phyloP scores from a whole-genome alignment of 495 filamentous ascomycete species.

The Neurospora tetrasperma region DNA sequence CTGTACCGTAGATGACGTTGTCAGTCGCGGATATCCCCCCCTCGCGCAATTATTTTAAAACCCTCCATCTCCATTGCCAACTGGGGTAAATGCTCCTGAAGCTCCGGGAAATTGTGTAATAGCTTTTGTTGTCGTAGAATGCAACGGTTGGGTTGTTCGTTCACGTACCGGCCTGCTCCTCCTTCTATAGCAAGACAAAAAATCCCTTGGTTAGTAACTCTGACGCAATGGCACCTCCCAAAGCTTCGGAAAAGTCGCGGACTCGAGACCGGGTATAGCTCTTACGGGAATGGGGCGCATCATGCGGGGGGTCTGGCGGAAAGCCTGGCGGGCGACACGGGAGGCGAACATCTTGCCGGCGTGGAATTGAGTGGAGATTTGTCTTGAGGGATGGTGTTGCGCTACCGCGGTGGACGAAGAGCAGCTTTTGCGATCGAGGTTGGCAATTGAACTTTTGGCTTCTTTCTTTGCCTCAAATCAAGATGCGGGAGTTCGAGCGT shows the following conservation, averaged over 20 bases:
- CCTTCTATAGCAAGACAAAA: conserved; percentile 47
- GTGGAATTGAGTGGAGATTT: conserved; percentile 21
- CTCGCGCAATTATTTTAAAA: neutral
- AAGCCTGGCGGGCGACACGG: conserved; percentile 37
- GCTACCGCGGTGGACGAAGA: conserved; percentile 4
- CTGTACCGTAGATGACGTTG: conserved; percentile 33
- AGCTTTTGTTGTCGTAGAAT: conserved; percentile 2
- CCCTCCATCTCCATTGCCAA: neutral
- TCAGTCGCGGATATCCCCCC: conserved; percentile 14
- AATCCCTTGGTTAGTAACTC: conserved; percentile 23
- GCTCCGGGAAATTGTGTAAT: neutral
- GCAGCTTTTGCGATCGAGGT: neutral
- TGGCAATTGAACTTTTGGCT: neutral
- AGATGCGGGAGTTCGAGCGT: conserved; percentile 5
- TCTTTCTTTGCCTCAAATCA: conserved; percentile 1
- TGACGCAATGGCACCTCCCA: conserved; percentile 14
- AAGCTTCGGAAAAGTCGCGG: neutral
- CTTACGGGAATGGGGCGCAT: conserved; percentile 76
- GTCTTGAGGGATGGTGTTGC: conserved; percentile 7
- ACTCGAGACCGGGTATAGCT: conserved; percentile 9
- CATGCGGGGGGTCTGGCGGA: conserved; percentile 52
- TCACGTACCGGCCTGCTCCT: conserved; percentile 71
- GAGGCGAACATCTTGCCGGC: conserved; percentile 57
- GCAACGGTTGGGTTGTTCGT: conserved; percentile 14
- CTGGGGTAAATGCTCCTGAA: neutral